Evolutionary conservation across 1,284 basidiomycete genomes (phyloP).

Genomic region (Wallemia ichthyophaga): DNA sequence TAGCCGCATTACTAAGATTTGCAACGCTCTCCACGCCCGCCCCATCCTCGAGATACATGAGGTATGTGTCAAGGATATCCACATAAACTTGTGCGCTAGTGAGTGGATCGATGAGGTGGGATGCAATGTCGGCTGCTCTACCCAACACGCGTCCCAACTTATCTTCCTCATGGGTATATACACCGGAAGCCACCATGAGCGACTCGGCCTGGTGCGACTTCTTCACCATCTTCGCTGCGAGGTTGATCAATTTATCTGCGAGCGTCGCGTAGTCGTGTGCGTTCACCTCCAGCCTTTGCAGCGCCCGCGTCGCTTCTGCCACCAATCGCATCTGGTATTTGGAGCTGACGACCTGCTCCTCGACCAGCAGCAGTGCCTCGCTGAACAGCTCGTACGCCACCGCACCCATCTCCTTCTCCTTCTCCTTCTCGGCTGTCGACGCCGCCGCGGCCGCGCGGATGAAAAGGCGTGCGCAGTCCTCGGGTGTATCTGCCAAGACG

Average conservation of each 20-base stretch:
- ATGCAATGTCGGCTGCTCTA: constrained; percentile 71
- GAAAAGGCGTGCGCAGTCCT: constrained; percentile 64
- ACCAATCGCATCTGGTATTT: constrained; percentile 77
- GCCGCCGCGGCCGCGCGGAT: constrained; percentile 75
- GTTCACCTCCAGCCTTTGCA: constrained; percentile 56
- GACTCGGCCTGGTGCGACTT: constrained; percentile 85
- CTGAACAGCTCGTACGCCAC: constrained; percentile 85
- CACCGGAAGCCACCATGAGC: constrained; percentile 40
- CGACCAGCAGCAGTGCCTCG: constrained; percentile 79
- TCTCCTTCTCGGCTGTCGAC: constrained; percentile 36
- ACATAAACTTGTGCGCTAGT: constrained; percentile 78
- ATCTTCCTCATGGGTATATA: constrained; percentile 20
- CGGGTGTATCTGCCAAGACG: constrained; percentile 63
- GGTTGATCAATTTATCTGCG: constrained; percentile 78
- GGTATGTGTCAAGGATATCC: constrained; percentile 60
- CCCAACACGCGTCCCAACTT: constrained; percentile 36
- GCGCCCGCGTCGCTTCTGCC: constrained; percentile 58
- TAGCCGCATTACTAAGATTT: background rate
- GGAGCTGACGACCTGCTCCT: constrained; percentile 74
- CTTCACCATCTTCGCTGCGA: constrained; percentile 74
- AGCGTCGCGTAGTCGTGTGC: constrained; percentile 56
- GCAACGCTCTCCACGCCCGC: constrained; percentile 36
- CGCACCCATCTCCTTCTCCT: constrained; percentile 32
- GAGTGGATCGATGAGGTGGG: constrained; percentile 74
- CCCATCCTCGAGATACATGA: constrained; percentile 75